Evolutionary conservation across 257 asterid species (phyloP).

Genomic region (Salvia hispanica): DNA sequence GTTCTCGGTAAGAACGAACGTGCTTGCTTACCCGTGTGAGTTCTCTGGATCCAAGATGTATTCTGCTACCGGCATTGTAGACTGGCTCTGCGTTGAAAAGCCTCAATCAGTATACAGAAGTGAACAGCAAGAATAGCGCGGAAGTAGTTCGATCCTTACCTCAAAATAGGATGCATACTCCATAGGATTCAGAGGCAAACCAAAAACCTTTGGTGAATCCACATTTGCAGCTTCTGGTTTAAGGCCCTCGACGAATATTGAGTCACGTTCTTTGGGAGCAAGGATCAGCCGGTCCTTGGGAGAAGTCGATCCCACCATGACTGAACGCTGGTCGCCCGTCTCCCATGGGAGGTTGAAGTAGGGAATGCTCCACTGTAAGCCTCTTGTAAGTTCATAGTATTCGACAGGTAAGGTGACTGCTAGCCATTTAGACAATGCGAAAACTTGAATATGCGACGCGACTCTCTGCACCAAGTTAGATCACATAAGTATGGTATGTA

Average conservation of each 20-base stretch:
- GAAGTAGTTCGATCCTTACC: conserved; percentile 42
- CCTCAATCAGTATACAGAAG: conserved; percentile 31
- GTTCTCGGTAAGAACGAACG: neutral
- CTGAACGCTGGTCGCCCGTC: conserved; percentile 32
- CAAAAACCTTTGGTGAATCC: conserved; percentile 48
- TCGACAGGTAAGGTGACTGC: conserved; percentile 79
- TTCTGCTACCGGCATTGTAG: conserved; percentile 71
- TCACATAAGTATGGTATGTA: too few relatives aligned
- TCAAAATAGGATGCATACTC: conserved; percentile 78
- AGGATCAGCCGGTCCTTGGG: conserved; percentile 47
- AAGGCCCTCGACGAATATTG: conserved; percentile 41
- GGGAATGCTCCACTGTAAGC: conserved; percentile 90
- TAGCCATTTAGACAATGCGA: conserved; percentile 78
- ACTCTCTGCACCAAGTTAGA: conserved; percentile 59
- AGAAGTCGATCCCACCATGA: conserved; percentile 60
- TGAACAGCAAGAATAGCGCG: neutral
- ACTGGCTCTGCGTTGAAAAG: conserved; percentile 61
- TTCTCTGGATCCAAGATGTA: conserved; percentile 68
- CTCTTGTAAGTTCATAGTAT: conserved; percentile 78
- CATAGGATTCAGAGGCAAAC: conserved; percentile 71
- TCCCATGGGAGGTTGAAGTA: conserved; percentile 94
- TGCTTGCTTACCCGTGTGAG: conserved; percentile 62
- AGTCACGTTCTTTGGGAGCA: conserved; percentile 40
- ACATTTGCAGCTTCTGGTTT: conserved; percentile 42
- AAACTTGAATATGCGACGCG: conserved; percentile 82